A percentile compares a stretch with the other conserved stretches of the same genome.
Conservation (phyloP, 768 basidiomycete species). For the Mycena rosella region DNA sequence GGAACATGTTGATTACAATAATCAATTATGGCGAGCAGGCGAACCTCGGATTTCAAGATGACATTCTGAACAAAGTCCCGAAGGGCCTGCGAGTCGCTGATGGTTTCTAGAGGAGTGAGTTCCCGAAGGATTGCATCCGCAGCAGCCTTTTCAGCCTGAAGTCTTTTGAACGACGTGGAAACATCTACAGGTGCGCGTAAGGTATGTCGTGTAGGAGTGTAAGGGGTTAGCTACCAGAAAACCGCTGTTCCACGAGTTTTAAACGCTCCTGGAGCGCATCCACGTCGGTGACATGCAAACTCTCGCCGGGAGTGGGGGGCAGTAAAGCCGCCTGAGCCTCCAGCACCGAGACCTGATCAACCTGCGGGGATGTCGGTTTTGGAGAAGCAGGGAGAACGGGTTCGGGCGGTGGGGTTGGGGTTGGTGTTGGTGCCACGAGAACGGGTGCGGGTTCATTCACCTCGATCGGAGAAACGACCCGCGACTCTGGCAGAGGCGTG, state of each 20-base stretch:
- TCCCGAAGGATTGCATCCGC: slow-evolving; percentile 78
- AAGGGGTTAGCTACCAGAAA: slow-evolving; percentile 63
- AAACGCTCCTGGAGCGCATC: slow-evolving; percentile 76
- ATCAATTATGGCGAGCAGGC: slow-evolving; percentile 36
- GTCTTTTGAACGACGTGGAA: slow-evolving; percentile 79
- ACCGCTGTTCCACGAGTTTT: slow-evolving; percentile 81
- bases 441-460: slow-evolving; percentile 22
- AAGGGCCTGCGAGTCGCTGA: slow-evolving; percentile 74
- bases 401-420: neutral
- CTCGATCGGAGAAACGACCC: slow-evolving; percentile 40
- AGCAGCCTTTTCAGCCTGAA: slow-evolving; percentile 79
- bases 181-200: slow-evolving; percentile 65
- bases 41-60: slow-evolving; percentile 77
- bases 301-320: neutral
- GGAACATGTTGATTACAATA: neutral
- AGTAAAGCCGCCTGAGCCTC: slow-evolving; percentile 15
- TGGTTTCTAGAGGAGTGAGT: slow-evolving; percentile 76
- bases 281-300: slow-evolving; percentile 46
- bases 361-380: slow-evolving; percentile 4
- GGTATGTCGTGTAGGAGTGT: neutral
- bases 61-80: slow-evolving; percentile 80
- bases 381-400: slow-evolving; percentile 17
- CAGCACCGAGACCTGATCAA: slow-evolving; percentile 19
- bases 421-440: neutral
- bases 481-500: slow-evolving; percentile 59